These are phyloP conservation scores for Pyrus betulifolia DNA, from an alignment of 306 rosid species.

Conservation along the genomic window DNA sequence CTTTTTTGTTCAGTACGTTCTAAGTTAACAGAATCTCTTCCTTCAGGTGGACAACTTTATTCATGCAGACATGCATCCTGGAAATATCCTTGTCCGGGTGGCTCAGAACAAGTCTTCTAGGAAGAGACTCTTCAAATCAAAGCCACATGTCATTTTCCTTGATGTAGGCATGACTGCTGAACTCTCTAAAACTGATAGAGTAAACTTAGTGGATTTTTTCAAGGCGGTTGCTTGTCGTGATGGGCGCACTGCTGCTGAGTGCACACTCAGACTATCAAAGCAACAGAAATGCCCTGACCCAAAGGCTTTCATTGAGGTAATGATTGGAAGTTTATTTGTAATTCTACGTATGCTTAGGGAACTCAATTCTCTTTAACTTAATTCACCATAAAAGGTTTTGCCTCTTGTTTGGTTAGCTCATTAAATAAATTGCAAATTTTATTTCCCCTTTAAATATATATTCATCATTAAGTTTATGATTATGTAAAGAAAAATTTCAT, in stretches of 20 bases:
- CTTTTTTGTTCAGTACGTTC: constrained; percentile 8
- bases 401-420: neutral
- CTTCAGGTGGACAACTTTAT: constrained; percentile 99
- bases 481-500: neutral
- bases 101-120: constrained; percentile 49
- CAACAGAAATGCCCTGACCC: constrained; percentile 97
- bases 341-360: neutral
- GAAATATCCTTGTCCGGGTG: constrained; percentile 94
- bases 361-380: neutral
- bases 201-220: constrained; percentile 82
- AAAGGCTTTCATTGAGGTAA: constrained; percentile 82
- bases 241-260: constrained; percentile 88
- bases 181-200: constrained; percentile 79
- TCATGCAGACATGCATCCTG: constrained; percentile 99
- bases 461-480: neutral
- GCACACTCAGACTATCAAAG: constrained; percentile 70
- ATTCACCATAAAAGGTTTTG: neutral
- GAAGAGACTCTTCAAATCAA: constrained; percentile 79
- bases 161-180: constrained; percentile 99
- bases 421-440: neutral
- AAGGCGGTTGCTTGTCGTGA: constrained; percentile 93
- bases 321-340: neutral
- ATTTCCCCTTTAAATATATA: neutral
- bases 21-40: constrained; percentile 23
- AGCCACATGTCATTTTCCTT: constrained; percentile 95